A percentile compares a stretch with the other conserved stretches of the same genome.
phyloP scores from a whole-genome alignment of 257 asterid species.

The Forsythia suspensa region DNA sequence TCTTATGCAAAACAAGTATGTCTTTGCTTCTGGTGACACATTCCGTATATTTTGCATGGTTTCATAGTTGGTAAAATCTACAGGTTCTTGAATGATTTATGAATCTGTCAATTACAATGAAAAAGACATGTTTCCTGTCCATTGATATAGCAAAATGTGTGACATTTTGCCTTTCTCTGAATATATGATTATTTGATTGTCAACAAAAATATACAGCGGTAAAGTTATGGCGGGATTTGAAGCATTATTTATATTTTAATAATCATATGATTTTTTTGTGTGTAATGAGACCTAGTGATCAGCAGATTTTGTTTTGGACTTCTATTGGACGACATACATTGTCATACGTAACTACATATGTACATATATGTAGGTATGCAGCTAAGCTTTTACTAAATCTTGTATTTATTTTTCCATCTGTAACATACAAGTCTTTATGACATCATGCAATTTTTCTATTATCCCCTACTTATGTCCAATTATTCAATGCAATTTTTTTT shows the following conservation, averaged over 20 bases:
- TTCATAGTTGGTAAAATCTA: background rate
- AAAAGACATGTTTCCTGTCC: background rate
- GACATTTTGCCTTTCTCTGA: background rate
- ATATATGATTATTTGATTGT: background rate
- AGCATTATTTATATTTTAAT: background rate
- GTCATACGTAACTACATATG: too few relatives aligned
- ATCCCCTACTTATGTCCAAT: background rate
- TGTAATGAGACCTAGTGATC: background rate
- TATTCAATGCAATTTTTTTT: background rate
- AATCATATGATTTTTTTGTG: background rate
- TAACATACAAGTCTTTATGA: background rate
- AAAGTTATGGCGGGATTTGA: background rate
- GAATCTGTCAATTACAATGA: background rate
- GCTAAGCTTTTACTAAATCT: background rate
- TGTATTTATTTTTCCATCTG: background rate
- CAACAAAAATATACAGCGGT: background rate
- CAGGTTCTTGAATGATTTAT: background rate
- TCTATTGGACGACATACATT: background rate
- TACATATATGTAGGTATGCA: background rate
- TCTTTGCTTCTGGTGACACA: constrained; percentile 16
- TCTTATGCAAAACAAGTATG: constrained; percentile 81
- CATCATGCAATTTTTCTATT: background rate
- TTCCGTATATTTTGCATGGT: constrained; percentile 19
- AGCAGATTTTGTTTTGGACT: background rate
- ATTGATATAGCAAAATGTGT: background rate